phyloP scores from a whole-genome alignment of 202 grass and related monocot genomes.

The Schoenoplectus triqueter region DNA sequence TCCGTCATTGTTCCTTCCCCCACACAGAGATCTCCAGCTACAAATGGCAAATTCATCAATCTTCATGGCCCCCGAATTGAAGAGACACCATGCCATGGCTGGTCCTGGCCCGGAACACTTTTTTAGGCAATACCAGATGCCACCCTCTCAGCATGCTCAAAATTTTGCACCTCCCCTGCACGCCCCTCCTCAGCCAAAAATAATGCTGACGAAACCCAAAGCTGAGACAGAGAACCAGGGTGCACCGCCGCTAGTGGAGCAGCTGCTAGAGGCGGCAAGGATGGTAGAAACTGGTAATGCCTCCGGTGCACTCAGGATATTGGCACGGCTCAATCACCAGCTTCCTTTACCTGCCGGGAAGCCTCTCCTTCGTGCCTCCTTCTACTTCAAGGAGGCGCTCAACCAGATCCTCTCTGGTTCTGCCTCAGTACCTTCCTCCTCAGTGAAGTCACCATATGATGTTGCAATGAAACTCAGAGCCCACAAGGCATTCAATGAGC shows the following conservation, averaged over 20 bases:
- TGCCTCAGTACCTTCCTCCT: conserved; percentile 26
- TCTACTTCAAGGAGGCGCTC: conserved; percentile 92
- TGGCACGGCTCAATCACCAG: conserved; percentile 99
- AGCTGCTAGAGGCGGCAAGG: conserved; percentile 71
- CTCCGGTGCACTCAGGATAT: conserved; percentile 86
- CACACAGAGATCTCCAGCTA: conserved; percentile 11
- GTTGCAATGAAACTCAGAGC: conserved; percentile 71
- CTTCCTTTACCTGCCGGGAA: conserved; percentile 65
- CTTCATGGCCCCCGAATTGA: conserved; percentile 32
- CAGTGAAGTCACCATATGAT: conserved; percentile 51
- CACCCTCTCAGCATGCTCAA: not conserved
- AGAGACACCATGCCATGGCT: conserved; percentile 55
- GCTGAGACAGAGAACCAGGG: conserved; percentile 48
- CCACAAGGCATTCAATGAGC: conserved; percentile 82
- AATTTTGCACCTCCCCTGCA: conserved; percentile 12
- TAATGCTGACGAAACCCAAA: conserved; percentile 52
- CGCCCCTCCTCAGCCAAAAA: not conserved
- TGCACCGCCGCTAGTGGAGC: conserved; percentile 48
- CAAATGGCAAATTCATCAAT: not conserved
- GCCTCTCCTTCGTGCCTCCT: conserved; percentile 80
- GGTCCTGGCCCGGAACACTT: conserved; percentile 35
- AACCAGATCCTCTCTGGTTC: conserved; percentile 54
- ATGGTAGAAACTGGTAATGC: conserved; percentile 74
- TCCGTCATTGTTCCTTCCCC: conserved; percentile 47
- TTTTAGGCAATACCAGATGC: conserved; percentile 29